Conservation (phyloP, 2,329 filamentous ascomycete species). For the Hortaea werneckii region DNA sequence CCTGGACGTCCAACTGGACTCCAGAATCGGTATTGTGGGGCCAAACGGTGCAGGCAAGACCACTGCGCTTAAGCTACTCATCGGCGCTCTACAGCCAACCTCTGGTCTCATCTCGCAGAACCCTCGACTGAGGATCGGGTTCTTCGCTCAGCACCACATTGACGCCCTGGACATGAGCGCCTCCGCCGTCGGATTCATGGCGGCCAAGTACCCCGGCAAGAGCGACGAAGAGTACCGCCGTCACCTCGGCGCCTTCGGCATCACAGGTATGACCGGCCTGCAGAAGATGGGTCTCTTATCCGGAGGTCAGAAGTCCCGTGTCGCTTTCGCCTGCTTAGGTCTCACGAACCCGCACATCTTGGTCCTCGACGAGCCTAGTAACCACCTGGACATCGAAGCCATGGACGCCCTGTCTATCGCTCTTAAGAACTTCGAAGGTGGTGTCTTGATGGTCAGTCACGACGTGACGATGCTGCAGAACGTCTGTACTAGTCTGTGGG, state of each 20-base stretch:
- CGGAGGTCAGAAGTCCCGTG: constrained; percentile 95
- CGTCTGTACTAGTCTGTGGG: constrained; percentile 90
- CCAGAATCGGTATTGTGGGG: constrained; percentile 96
- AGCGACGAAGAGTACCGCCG: constrained; percentile 95
- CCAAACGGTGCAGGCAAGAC: constrained; percentile 99
- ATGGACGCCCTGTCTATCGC: constrained; percentile 87
- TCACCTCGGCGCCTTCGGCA: constrained; percentile 76
- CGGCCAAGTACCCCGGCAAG: constrained; percentile 78
- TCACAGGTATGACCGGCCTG: constrained; percentile 87
- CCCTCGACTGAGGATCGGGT: constrained; percentile 79
- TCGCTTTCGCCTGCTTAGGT: constrained; percentile 93
- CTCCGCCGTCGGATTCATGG: constrained; percentile 92
- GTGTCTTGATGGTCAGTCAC: constrained; percentile 97
- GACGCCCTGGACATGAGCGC: constrained; percentile 84
- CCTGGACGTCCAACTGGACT: constrained; percentile 93
- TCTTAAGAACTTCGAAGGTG: constrained; percentile 77
- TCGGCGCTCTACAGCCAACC: constrained; percentile 67
- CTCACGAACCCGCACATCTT: constrained; percentile 92
- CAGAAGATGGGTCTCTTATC: constrained; percentile 93
- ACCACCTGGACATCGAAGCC: constrained; percentile 97
- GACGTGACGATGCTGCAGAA: constrained; percentile 98
- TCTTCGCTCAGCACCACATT: constrained; percentile 98
- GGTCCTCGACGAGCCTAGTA: constrained; percentile 95
- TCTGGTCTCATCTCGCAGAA: constrained; percentile 79
- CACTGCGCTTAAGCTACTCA: constrained; percentile 94